Percentiles rank a stretch among this genome's conserved stretches.
Evolutionary conservation across 768 basidiomycete species (phyloP).

Genomic region (Auricularia cornea): DNA sequence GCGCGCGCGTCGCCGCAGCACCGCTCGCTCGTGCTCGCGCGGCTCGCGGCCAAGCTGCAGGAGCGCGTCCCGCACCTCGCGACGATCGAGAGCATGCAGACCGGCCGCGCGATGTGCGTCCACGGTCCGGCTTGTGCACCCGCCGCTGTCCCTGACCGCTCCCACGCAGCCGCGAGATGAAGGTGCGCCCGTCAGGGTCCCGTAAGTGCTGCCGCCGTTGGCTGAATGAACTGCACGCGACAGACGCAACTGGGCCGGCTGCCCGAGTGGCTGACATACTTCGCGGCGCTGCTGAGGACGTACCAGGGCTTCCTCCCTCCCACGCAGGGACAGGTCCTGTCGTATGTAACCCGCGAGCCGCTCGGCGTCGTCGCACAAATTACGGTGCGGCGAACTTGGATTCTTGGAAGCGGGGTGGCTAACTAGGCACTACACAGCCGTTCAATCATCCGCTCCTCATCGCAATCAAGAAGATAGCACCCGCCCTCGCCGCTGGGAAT

Average conservation of each 20-base stretch:
- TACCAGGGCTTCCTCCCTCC: slow-evolving; percentile 59
- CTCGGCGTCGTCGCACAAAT: slow-evolving; percentile 88
- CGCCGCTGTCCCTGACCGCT: neutral
- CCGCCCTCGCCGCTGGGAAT: slow-evolving; percentile 78
- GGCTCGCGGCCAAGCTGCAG: slow-evolving; percentile 56
- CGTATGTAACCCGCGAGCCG: slow-evolving; percentile 71
- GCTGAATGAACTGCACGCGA: too few relatives aligned
- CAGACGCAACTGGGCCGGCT: slow-evolving; percentile 57
- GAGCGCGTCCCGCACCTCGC: slow-evolving; percentile 51
- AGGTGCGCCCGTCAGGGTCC: slow-evolving; percentile 15
- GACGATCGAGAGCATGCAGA: slow-evolving; percentile 61
- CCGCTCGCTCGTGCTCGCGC: slow-evolving; percentile 58
- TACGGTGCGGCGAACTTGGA: slow-evolving; percentile 39
- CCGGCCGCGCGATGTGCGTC: slow-evolving; percentile 33
- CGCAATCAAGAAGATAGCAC: slow-evolving; percentile 81
- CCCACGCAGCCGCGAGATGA: slow-evolving; percentile 64
- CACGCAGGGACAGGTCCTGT: slow-evolving; percentile 69
- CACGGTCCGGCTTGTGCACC: neutral
- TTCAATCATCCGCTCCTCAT: slow-evolving; percentile 90
- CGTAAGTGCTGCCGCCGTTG: neutral
- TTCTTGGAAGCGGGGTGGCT: neutral
- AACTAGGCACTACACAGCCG: slow-evolving; percentile 39
- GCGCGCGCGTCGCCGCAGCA: slow-evolving; percentile 48
- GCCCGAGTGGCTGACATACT: slow-evolving; percentile 87
- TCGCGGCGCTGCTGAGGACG: slow-evolving; percentile 64